Percentiles rank a stretch among this genome's conserved stretches.
Conservation (phyloP, 2,329 filamentous ascomycete species). For the Plectosphaerella cucumerina region DNA sequence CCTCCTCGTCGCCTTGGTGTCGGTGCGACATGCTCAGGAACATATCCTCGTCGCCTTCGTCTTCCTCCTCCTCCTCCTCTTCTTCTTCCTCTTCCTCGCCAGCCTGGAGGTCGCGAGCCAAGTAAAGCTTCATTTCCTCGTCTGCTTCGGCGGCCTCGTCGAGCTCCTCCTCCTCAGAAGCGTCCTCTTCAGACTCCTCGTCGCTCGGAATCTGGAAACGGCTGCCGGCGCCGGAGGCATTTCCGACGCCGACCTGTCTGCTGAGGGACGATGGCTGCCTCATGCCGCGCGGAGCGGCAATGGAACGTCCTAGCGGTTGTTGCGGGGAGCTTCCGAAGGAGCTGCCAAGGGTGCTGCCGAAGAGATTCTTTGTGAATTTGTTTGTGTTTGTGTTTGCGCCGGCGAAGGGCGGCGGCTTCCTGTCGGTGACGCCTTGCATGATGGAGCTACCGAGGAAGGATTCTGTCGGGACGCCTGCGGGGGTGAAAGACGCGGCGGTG, state of each 20-base stretch:
- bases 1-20: slow-evolving; percentile 33
- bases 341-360: slow-evolving; percentile 22
- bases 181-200: slow-evolving; percentile 26
- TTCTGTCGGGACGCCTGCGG: slow-evolving; percentile 50
- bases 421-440: slow-evolving; percentile 35
- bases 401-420: slow-evolving; percentile 36
- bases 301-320: slow-evolving; percentile 44
- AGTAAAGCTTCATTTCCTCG: slow-evolving; percentile 29
- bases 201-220: slow-evolving; percentile 20
- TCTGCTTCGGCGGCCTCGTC: slow-evolving; percentile 22
- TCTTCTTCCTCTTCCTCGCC: slow-evolving; percentile 32
- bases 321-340: slow-evolving; percentile 27
- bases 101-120: slow-evolving; percentile 29
- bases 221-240: slow-evolving; percentile 16
- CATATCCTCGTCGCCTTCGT: slow-evolving; percentile 27
- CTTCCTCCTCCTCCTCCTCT: slow-evolving; percentile 33
- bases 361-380: slow-evolving; percentile 25
- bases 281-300: slow-evolving; percentile 26
- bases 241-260: slow-evolving; percentile 31
- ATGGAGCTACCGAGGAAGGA: slow-evolving; percentile 53
- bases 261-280: slow-evolving; percentile 45
- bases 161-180: slow-evolving; percentile 27
- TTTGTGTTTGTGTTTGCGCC: slow-evolving; percentile 22
- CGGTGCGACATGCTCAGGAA: slow-evolving; percentile 2
- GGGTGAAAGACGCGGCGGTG: slow-evolving; percentile 51